Evolutionary conservation across 192 early-diverging fungal species (phyloP).

Genomic region (Linnemannia schmuckeri): DNA sequence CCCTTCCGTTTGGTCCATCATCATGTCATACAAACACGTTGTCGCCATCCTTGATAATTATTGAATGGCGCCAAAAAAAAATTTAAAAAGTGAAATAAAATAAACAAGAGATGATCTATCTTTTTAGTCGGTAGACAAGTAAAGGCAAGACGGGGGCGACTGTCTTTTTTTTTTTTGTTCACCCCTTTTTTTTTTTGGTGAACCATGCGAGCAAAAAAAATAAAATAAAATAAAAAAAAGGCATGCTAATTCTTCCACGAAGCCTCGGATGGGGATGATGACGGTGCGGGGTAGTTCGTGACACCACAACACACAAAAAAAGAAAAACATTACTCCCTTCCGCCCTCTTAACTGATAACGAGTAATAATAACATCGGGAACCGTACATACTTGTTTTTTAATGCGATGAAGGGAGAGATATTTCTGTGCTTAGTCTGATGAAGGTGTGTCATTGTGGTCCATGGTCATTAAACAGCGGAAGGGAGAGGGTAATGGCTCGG

Average conservation of each 20-base stretch:
- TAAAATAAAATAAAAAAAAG: not conserved
- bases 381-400: not conserved
- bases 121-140: not conserved
- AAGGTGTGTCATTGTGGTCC: not conserved
- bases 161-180: not conserved
- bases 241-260: conserved; percentile 1
- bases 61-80: not conserved
- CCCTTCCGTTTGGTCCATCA: conserved; percentile 8
- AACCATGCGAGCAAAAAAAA: not conserved
- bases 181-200: not conserved
- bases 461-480: not conserved
- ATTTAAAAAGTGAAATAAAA: not conserved
- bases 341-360: not conserved
- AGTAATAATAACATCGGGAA: not conserved
- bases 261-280: not conserved
- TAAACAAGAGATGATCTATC: not conserved
- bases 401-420: too few relatives aligned
- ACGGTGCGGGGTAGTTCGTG: conserved; percentile 1
- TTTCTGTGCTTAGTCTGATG: not conserved
- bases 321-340: not conserved
- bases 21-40: not conserved
- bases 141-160: not conserved
- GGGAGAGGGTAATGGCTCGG: not conserved
- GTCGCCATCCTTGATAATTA: conserved; percentile 3
- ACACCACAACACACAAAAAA: not conserved